phyloP scores from a whole-genome alignment of 768 basidiomycete genomes.

The Podaxis carcinomalis region DNA sequence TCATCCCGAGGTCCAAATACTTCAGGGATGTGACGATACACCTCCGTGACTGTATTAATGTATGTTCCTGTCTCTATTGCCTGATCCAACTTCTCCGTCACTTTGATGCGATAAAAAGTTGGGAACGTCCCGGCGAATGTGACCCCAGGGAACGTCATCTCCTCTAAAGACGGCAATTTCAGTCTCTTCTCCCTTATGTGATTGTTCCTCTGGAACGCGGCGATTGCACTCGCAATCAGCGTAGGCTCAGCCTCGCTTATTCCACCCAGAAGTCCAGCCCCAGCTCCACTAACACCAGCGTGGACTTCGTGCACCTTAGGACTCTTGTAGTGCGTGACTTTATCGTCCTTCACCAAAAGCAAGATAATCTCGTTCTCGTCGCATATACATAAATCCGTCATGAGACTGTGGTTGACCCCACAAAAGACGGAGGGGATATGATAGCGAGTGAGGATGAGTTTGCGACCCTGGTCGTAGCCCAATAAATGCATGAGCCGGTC shows the following conservation, averaged over 20 bases:
- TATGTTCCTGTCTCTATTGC: background rate
- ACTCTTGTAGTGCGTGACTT: background rate
- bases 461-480: conserved; percentile 1
- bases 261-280: background rate
- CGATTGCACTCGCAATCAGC: background rate
- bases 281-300: background rate
- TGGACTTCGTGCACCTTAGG: background rate
- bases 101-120: conserved; percentile 3
- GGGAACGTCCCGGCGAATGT: background rate
- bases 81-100: background rate
- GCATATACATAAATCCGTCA: background rate
- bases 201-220: background rate
- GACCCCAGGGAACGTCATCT: background rate
- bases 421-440: conserved; percentile 2
- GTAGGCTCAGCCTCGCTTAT: background rate
- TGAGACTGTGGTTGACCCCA: background rate
- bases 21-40: background rate
- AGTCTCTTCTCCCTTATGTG: background rate
- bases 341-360: background rate
- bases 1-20: background rate
- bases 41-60: background rate
- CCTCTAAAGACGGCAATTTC: background rate
- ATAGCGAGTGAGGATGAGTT: conserved; percentile 3
- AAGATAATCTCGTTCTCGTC: conserved; percentile 3
- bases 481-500: background rate